Conservation (phyloP, 495 filamentous ascomycete species). For the Eremomyces bilateralis region DNA sequence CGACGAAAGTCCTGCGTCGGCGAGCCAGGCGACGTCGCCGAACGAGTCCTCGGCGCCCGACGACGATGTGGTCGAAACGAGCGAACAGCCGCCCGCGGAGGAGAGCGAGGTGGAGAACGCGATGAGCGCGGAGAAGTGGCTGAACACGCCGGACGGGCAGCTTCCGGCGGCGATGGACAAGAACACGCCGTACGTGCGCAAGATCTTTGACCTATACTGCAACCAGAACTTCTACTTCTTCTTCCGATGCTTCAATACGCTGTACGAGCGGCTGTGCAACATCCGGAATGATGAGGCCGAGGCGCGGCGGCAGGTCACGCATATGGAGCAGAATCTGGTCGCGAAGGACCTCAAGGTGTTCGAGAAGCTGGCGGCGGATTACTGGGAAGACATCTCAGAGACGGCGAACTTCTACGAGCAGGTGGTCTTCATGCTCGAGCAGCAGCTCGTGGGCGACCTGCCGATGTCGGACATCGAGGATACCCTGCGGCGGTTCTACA, state of each 20-base stretch:
- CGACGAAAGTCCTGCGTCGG: constrained; percentile 44
- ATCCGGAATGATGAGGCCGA: constrained; percentile 58
- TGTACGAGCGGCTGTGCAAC: constrained; percentile 62
- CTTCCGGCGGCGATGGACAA: constrained; percentile 24
- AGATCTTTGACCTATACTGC: constrained; percentile 65
- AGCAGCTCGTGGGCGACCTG: constrained; percentile 48
- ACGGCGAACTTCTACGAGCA: constrained; percentile 48
- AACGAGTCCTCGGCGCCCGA: constrained; percentile 51
- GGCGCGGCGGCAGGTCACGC: constrained; percentile 48
- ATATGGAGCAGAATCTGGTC: constrained; percentile 47
- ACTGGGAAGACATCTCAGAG: constrained; percentile 43
- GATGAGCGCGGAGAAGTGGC: constrained; percentile 34
- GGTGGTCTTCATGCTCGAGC: constrained; percentile 43
- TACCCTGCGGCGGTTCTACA: constrained; percentile 67
- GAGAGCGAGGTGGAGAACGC: too few species aligned
- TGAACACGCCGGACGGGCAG: constrained; percentile 33
- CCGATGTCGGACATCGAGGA: constrained; percentile 72
- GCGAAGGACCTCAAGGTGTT: constrained; percentile 59
- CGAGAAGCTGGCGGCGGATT: constrained; percentile 58
- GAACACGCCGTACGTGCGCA: constrained; percentile 63
- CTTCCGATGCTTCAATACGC: constrained; percentile 70
- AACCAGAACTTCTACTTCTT: constrained; percentile 84
- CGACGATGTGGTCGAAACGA: constrained; percentile 23
- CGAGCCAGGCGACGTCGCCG: constrained; percentile 73
- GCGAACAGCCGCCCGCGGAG: too few species aligned